Conservation (phyloP, 495 filamentous ascomycete species). For the Neurospora sp. region DNA sequence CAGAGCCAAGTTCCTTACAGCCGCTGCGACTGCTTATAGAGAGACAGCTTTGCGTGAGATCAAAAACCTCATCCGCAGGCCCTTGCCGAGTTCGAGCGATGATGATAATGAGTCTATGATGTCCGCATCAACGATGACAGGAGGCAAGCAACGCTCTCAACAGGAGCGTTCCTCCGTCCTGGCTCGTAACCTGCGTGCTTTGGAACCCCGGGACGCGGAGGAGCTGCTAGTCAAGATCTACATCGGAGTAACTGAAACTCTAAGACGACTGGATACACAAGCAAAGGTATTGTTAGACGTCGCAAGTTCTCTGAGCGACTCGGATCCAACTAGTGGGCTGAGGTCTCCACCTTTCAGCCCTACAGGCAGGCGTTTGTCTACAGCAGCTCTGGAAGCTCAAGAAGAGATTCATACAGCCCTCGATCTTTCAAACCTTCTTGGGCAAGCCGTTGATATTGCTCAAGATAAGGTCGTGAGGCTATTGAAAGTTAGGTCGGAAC, state of each 20-base stretch:
- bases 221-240: conserved; percentile 75
- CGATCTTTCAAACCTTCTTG: conserved; percentile 89
- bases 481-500: conserved; percentile 81
- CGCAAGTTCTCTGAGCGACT: conserved; percentile 60
- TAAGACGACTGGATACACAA: conserved; percentile 77
- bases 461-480: conserved; percentile 89
- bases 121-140: conserved; percentile 70
- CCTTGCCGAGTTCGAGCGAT: conserved; percentile 82
- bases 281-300: conserved; percentile 94
- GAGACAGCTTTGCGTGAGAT: conserved; percentile 83
- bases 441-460: conserved; percentile 84
- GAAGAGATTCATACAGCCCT: conserved; percentile 77
- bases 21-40: conserved; percentile 75
- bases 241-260: conserved; percentile 72
- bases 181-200: conserved; percentile 79
- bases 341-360: conserved; percentile 43
- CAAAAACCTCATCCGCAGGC: conserved; percentile 71
- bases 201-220: conserved; percentile 80
- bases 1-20: conserved; percentile 62
- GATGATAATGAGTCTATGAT: conserved; percentile 88
- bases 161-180: conserved; percentile 85
- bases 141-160: conserved; percentile 57
- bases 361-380: conserved; percentile 17
- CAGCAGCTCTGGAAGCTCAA: conserved; percentile 39
- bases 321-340: conserved; percentile 17